Conservation (phyloP, 352 stramenopile species). For the Phytophthora crassamura region DNA sequence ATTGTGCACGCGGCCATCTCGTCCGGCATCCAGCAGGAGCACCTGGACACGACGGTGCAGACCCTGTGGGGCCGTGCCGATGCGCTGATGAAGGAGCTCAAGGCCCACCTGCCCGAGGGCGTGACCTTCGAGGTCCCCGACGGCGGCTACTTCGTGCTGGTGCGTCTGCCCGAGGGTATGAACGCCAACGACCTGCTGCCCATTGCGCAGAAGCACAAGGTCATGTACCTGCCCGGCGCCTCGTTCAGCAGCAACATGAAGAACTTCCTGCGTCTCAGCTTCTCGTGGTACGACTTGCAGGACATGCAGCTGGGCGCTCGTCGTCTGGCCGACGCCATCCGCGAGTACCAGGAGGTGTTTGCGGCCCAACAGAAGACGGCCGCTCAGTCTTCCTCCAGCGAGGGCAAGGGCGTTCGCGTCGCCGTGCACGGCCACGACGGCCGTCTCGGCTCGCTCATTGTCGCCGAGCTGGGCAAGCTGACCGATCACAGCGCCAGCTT, state of each 20-base stretch:
- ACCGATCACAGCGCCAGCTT: constrained; percentile 56
- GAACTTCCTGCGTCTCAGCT: constrained; percentile 88
- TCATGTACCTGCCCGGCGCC: constrained; percentile 83
- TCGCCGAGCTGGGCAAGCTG: constrained; percentile 62
- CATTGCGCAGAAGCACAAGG: constrained; percentile 88
- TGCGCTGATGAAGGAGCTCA: constrained; percentile 79
- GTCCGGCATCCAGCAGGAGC: constrained; percentile 75
- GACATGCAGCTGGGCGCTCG: constrained; percentile 82
- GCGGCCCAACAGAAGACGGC: constrained; percentile 39
- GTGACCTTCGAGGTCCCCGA: constrained; percentile 81
- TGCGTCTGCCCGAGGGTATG: constrained; percentile 80
- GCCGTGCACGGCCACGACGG: constrained; percentile 77
- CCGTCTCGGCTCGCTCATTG: constrained; percentile 77
- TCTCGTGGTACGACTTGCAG: constrained; percentile 87
- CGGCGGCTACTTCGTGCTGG: constrained; percentile 91
- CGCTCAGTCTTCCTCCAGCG: constrained; percentile 9
- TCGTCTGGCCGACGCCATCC: constrained; percentile 74
- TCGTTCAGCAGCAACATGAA: constrained; percentile 89
- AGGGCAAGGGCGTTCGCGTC: constrained; percentile 53
- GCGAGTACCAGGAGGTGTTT: constrained; percentile 62
- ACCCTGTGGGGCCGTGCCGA: constrained; percentile 82
- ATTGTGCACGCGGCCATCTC: constrained; percentile 83
- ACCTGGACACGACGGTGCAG: constrained; percentile 76
- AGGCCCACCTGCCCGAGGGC: constrained; percentile 58
- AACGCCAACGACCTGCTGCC: constrained; percentile 78